Conservation (phyloP, 768 basidiomycete species). For the Mycena albidolilacea region DNA sequence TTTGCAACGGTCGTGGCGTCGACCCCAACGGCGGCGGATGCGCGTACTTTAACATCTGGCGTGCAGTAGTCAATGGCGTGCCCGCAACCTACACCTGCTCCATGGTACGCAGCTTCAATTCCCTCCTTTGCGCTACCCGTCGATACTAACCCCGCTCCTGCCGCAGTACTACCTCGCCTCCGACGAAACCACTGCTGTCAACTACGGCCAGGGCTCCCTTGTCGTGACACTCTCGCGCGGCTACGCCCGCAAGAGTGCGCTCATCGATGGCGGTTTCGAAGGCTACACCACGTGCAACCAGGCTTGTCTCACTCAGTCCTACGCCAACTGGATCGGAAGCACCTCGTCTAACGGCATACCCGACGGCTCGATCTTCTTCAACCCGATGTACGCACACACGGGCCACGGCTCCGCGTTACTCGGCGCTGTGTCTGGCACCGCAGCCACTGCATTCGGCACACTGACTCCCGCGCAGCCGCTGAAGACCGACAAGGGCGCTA, state of each 20-base stretch:
- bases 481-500: conserved; percentile 23
- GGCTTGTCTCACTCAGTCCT: conserved; percentile 25
- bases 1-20: neutral
- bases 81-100: neutral
- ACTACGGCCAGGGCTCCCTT: conserved; percentile 16
- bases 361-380: conserved; percentile 38
- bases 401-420: conserved; percentile 28
- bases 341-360: conserved; percentile 1
- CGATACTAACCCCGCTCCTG: neutral
- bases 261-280: neutral
- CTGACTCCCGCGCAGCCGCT: conserved; percentile 31
- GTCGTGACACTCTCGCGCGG: conserved; percentile 34
- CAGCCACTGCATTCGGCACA: conserved; percentile 26
- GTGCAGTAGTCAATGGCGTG: neutral
- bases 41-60: conserved; percentile 1
- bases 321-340: conserved; percentile 37
- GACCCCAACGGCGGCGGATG: neutral
- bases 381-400: conserved; percentile 30
- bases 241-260: conserved; percentile 18
- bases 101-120: neutral
- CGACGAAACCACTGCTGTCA: conserved; percentile 25
- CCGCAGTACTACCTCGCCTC: conserved; percentile 31
- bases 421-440: neutral
- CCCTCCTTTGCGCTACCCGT: neutral
- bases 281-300: neutral